Base-by-base conservation (phyloP, 2,329 filamentous ascomycete species). In the Colletotrichum sp. region DNA sequence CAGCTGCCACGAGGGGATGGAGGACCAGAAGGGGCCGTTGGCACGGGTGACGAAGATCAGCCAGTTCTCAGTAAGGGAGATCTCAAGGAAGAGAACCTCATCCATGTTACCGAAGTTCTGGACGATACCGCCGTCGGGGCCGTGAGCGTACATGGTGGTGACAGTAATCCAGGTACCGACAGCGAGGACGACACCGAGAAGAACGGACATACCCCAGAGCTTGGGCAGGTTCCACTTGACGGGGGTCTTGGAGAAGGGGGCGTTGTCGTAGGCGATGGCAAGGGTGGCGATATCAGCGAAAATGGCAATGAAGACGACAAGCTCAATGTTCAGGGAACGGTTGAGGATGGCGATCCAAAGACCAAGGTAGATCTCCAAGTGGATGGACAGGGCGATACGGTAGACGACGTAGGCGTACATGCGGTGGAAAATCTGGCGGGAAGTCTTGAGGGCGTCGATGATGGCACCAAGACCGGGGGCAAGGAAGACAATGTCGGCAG, bases 401-500 rank as follows among this genome's bases (percentile, higher is more conserved):
- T 98, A 98, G 82, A 98, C 94, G 79, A 98, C 95, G 88, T 98
- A 98, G 76, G 95, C 94, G 88, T 98, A 97, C 95, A 98, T 98
- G 82, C 96, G 95, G 88, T 98, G 95, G 90, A 98, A 98, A 85
- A 98, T 98, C 86, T 97, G 95, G 82, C 96, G 94, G 36, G 95
- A 96, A 79, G 94, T 97, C 89, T 98, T 98, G 80, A 98, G 91
- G 76, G 95, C 95, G 84, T 97, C 95, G 81, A 98, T 97, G 85
- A 98, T 97, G 78, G 95, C 94, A 86, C 95, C 96, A 77, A 98
- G 93, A 89, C 95, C 96, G 71, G 95, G 95, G 80, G 94, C 95
- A 84, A 98, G 92, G 91, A 98, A 98, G 80, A 98, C 95, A 81
- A 98, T 98, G 87, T 98, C 96, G 82, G 96, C 95, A 79, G 95